These are phyloP conservation scores for Roridomyces roridus DNA, from an alignment of 768 basidiomycete species.

Conservation along the genomic window DNA sequence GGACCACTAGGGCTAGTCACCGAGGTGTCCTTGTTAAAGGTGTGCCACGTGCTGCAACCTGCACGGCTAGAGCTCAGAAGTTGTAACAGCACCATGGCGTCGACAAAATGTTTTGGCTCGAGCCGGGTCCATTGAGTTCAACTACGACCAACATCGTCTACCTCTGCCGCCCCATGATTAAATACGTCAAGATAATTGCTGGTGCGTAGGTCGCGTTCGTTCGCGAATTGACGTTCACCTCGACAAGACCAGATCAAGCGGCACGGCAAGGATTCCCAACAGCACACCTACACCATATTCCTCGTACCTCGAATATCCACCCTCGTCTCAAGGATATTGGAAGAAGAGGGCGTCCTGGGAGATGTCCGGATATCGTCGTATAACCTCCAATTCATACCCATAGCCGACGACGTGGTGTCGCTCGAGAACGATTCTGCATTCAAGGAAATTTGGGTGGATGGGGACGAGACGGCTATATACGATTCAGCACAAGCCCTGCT, in stretches of 20 bases:
- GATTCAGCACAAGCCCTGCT: constrained; percentile 88
- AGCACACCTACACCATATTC: constrained; percentile 85
- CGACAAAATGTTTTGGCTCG: constrained; percentile 99
- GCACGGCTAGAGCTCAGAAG: background rate
- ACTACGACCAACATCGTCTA: constrained; percentile 91
- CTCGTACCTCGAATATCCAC: constrained; percentile 89
- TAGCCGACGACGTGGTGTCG: constrained; percentile 93
- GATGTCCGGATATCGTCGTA: constrained; percentile 88
- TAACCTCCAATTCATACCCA: constrained; percentile 91
- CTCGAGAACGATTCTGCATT: constrained; percentile 87
- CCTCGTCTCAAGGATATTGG: constrained; percentile 83
- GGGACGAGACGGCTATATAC: constrained; percentile 89
- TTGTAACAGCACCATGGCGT: constrained; percentile 89
- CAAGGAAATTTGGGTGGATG: constrained; percentile 91
- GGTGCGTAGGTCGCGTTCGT: constrained; percentile 56
- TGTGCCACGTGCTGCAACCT: constrained; percentile 33
- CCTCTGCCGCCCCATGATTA: constrained; percentile 87
- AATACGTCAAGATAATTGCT: constrained; percentile 87
- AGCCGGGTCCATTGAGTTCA: constrained; percentile 82
- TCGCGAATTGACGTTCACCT: constrained; percentile 29
- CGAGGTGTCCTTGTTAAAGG: constrained; percentile 92
- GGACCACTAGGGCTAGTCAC: constrained; percentile 96
- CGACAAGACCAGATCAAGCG: constrained; percentile 88
- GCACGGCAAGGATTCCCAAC: constrained; percentile 71
- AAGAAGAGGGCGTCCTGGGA: constrained; percentile 98